Evolutionary conservation across 495 filamentous ascomycete genomes (phyloP).

Genomic region (Daldinia loculata): DNA sequence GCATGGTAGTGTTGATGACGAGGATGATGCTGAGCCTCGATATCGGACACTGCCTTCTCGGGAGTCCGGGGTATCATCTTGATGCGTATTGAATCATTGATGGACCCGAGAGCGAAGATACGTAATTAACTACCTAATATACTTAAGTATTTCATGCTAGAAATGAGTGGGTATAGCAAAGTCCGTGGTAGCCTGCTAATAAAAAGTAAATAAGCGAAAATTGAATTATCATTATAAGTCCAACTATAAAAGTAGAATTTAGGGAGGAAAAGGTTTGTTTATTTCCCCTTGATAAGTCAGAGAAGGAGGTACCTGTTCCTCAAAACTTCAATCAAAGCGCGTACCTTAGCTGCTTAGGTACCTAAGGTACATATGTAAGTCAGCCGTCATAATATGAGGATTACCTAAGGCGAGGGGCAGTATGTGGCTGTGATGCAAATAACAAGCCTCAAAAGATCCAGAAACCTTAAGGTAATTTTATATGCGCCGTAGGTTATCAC

Average conservation of each 20-base stretch:
- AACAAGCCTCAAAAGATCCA: no score
- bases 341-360: neutral
- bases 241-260: neutral
- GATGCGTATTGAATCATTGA: neutral
- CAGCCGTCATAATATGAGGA: no score
- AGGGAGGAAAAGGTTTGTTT: no score
- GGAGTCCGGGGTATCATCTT: slow-evolving; percentile 10
- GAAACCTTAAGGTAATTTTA: no score
- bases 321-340: no score
- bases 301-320: no score
- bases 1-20: neutral
- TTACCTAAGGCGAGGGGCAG: no score
- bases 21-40: neutral
- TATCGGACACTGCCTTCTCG: neutral
- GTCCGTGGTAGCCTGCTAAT: no score
- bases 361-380: neutral
- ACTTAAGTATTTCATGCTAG: neutral
- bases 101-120: neutral
- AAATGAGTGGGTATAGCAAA: neutral
- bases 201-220: neutral
- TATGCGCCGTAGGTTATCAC: no score
- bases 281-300: no score
- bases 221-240: neutral
- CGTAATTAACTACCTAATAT: neutral
- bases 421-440: no score